These are phyloP conservation scores for Aureobasidium zeae DNA, from an alignment of 2,329 filamentous ascomycete genomes.

Conservation along the genomic window DNA sequence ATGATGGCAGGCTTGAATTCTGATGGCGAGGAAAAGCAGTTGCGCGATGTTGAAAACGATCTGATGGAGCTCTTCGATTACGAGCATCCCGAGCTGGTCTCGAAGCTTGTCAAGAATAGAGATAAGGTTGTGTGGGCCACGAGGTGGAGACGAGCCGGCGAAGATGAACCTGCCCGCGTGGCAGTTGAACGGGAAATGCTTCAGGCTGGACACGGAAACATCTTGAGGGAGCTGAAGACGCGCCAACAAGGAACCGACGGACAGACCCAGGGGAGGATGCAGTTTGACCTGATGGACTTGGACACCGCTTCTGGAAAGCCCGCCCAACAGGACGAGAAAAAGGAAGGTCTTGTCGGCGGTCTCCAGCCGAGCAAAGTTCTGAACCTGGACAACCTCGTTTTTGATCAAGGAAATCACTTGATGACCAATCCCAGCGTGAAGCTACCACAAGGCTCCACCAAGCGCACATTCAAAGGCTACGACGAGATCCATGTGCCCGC, in stretches of 20 bases:
- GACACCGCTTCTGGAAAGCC: constrained; percentile 34
- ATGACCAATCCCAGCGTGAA: constrained; percentile 99
- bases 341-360: constrained; percentile 66
- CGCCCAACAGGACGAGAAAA: constrained; percentile 41
- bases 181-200: constrained; percentile 85
- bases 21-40: constrained; percentile 70
- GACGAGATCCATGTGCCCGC: constrained; percentile 96
- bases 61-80: constrained; percentile 98
- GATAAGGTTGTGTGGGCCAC: constrained; percentile 96
- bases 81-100: constrained; percentile 86
- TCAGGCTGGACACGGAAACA: constrained; percentile 74
- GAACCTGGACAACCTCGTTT: constrained; percentile 91
- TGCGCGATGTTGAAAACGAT: constrained; percentile 95
- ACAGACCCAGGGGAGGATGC: constrained; percentile 64
- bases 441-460: constrained; percentile 87
- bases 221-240: constrained; percentile 79
- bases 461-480: constrained; percentile 93
- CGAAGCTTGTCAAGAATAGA: constrained; percentile 81
- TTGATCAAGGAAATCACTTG: constrained; percentile 95
- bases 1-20: constrained; percentile 66
- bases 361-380: constrained; percentile 79
- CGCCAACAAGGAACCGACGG: constrained; percentile 51
- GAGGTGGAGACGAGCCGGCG: constrained; percentile 70
- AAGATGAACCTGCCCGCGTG: constrained; percentile 60
- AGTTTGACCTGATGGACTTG: constrained; percentile 76